Percentiles rank a stretch among this genome's conserved stretches.
Conservation (phyloP, 768 basidiomycete genomes). For the Boletus vermiculosoides region DNA sequence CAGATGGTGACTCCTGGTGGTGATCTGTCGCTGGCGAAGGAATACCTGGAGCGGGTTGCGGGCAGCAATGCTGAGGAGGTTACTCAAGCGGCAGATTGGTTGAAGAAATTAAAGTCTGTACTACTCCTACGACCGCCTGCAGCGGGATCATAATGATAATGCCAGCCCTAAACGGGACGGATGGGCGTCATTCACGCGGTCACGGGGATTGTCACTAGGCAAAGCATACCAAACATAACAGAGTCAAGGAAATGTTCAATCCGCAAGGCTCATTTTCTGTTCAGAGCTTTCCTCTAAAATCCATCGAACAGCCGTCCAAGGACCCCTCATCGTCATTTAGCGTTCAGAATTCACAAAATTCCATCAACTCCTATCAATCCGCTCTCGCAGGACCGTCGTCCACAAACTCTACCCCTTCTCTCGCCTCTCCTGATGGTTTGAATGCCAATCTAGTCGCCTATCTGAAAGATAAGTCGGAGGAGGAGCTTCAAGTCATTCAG, state of each 20-base stretch:
- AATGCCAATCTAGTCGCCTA: conserved; percentile 19
- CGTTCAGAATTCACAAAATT: conserved; percentile 3
- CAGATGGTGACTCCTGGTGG: conserved; percentile 63
- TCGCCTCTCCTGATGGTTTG: conserved; percentile 24
- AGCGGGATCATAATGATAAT: neutral
- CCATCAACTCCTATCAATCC: conserved; percentile 5
- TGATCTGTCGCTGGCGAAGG: conserved; percentile 66
- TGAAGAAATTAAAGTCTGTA: conserved; percentile 54
- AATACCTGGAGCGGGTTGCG: conserved; percentile 72
- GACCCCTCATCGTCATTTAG: conserved; percentile 2
- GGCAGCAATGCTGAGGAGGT: conserved; percentile 83
- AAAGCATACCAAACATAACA: conserved; percentile 41
- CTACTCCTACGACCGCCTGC: conserved; percentile 21
- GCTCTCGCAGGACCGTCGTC: conserved; percentile 29
- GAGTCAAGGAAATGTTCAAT: conserved; percentile 35
- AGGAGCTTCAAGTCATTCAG: conserved; percentile 50
- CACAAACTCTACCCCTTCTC: conserved; percentile 7
- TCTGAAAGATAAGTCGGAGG: conserved; percentile 42
- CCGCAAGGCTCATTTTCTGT: conserved; percentile 28
- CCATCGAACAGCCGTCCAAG: conserved; percentile 6
- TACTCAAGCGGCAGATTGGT: conserved; percentile 64
- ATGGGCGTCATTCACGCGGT: conserved; percentile 33
- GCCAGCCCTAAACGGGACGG: conserved; percentile 35
- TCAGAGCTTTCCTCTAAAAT: conserved; percentile 28
- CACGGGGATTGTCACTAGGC: conserved; percentile 36